phyloP scores from a whole-genome alignment of 306 rosid genomes.

The Pyrus bretschneideri region DNA sequence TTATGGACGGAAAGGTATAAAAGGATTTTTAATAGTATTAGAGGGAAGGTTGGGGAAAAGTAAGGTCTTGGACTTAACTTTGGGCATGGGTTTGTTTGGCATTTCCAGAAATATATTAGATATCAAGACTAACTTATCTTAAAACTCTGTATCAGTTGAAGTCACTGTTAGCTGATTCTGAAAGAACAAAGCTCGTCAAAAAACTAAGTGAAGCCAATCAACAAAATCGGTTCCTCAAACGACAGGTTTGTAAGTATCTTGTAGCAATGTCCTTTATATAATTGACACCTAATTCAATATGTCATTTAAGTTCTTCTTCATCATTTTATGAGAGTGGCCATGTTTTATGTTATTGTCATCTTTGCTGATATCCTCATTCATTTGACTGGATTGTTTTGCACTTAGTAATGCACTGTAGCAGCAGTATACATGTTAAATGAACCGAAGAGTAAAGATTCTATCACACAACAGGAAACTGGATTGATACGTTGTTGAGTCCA shows the following conservation, averaged over 20 bases:
- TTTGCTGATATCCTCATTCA: not conserved
- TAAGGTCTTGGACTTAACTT: not conserved
- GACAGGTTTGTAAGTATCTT: conserved; percentile 57
- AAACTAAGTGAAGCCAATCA: conserved; percentile 95
- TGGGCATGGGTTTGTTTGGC: not conserved
- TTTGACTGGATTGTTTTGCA: conserved; percentile 6
- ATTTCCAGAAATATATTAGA: not conserved
- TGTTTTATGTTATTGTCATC: not conserved
- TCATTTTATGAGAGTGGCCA: not conserved
- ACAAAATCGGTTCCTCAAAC: conserved; percentile 81
- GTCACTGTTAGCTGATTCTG: conserved; percentile 60
- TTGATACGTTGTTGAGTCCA: not conserved
- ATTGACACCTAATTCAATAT: not conserved
- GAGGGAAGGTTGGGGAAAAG: not conserved
- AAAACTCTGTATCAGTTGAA: conserved; percentile 37
- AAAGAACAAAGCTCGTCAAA: conserved; percentile 54
- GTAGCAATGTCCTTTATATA: not conserved
- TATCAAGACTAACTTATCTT: conserved; percentile 1
- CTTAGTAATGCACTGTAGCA: not conserved
- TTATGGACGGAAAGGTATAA: not conserved
- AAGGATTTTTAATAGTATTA: not conserved
- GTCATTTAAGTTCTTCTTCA: not conserved
- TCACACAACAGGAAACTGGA: not conserved
- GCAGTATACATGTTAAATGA: not conserved
- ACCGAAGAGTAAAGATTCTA: not conserved